Evolutionary conservation across 2,329 filamentous ascomycete genomes (phyloP).

Genomic region (Talaromyces sp.): DNA sequence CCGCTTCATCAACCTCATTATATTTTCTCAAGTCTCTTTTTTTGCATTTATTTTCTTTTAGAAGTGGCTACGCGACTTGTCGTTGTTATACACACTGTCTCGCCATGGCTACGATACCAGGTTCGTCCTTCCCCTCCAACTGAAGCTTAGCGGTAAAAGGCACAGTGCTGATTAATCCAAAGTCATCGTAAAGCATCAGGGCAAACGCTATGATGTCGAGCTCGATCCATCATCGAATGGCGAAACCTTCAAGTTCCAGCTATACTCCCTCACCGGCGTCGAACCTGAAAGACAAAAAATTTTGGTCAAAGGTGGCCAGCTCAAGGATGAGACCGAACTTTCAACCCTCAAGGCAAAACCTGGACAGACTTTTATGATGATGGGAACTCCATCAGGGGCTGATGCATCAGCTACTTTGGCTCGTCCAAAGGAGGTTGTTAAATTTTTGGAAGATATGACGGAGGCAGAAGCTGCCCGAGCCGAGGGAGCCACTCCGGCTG

Average conservation of each 20-base stretch:
- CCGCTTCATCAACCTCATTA: not conserved
- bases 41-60: not conserved
- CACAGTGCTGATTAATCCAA: slow-evolving; percentile 23
- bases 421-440: slow-evolving; percentile 72
- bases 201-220: slow-evolving; percentile 92
- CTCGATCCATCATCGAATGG: slow-evolving; percentile 79
- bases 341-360: slow-evolving; percentile 79
- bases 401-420: slow-evolving; percentile 58
- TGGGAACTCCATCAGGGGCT: slow-evolving; percentile 77
- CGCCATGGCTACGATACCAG: slow-evolving; percentile 56
- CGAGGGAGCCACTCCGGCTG: slow-evolving; percentile 80
- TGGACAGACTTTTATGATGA: slow-evolving; percentile 89
- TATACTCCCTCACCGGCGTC: slow-evolving; percentile 92
- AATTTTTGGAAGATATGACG: slow-evolving; percentile 96
- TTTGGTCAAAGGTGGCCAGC: slow-evolving; percentile 84
- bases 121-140: slow-evolving; percentile 30
- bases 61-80: not conserved
- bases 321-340: slow-evolving; percentile 92
- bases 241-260: slow-evolving; percentile 91
- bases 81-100: not conserved
- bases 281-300: slow-evolving; percentile 97
- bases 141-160: not conserved
- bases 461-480: slow-evolving; percentile 83
- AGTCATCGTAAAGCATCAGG: slow-evolving; percentile 94
- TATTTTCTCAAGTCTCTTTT: not conserved